Evolutionary conservation across 768 basidiomycete species (phyloP).

Genomic region (Chalciporus chontae): DNA sequence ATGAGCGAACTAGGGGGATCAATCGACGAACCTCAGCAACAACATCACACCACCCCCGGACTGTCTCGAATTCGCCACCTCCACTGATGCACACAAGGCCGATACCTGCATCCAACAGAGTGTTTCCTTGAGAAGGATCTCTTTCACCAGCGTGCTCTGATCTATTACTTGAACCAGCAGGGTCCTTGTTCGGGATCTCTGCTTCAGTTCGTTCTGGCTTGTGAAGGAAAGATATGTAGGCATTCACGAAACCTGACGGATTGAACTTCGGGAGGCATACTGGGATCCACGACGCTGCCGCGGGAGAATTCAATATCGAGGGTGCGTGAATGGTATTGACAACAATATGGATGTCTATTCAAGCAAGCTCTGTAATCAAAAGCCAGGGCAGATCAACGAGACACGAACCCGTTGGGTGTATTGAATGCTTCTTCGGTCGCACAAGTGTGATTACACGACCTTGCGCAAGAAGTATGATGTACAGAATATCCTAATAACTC

Average conservation of each 20-base stretch:
- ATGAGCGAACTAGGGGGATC: background rate
- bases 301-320: constrained; percentile 71
- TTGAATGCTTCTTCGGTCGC: constrained; percentile 88
- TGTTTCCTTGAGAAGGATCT: constrained; percentile 6
- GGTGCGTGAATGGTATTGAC: constrained; percentile 88
- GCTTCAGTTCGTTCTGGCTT: constrained; percentile 32
- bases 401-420: constrained; percentile 82
- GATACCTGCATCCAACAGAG: constrained; percentile 37
- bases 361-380: background rate
- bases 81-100: constrained; percentile 80
- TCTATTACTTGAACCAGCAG: background rate
- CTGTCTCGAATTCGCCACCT: constrained; percentile 80
- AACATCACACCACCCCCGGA: constrained; percentile 70
- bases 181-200: constrained; percentile 1
- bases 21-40: constrained; percentile 50
- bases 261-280: constrained; percentile 96
- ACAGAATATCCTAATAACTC: constrained; percentile 72
- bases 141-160: constrained; percentile 4
- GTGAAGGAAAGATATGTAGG: constrained; percentile 75
- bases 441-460: constrained; percentile 82
- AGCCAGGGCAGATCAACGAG: background rate
- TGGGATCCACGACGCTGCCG: constrained; percentile 89
- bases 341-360: constrained; percentile 79
- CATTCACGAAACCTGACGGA: constrained; percentile 83
- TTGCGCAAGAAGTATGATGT: constrained; percentile 80